Conservation (phyloP, 805 yeast species). For the Saccharomycopsis guyanensis region DNA sequence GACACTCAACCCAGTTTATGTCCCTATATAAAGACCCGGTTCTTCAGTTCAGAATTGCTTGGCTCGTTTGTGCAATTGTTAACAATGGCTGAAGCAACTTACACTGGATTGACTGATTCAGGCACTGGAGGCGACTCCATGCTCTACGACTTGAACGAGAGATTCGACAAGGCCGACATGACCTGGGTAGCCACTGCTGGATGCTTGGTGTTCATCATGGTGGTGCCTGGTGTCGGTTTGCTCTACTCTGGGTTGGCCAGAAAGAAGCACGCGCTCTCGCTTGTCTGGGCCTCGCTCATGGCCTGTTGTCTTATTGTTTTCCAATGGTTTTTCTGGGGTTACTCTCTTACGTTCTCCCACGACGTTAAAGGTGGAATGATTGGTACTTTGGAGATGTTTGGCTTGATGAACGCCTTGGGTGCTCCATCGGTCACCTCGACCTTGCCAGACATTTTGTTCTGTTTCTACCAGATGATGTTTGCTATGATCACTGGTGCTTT, state of each 20-base stretch:
- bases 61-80: background rate
- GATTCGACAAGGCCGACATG: constrained; percentile 70
- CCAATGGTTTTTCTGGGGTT: constrained; percentile 99
- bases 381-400: constrained; percentile 77
- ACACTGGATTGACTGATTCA: constrained; percentile 42
- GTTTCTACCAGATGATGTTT: constrained; percentile 94
- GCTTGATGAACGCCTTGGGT: constrained; percentile 75
- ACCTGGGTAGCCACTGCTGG: constrained; percentile 78
- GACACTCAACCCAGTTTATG: background rate
- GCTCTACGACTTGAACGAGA: constrained; percentile 61
- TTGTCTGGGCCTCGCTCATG: constrained; percentile 91
- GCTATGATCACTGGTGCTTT: constrained; percentile 89
- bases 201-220: constrained; percentile 86
- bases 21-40: background rate
- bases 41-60: background rate
- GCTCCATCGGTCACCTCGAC: constrained; percentile 55
- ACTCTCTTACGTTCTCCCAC: constrained; percentile 78
- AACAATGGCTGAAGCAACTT: constrained; percentile 27
- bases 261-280: constrained; percentile 90
- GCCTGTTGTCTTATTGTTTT: constrained; percentile 74
- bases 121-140: constrained; percentile 81
- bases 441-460: constrained; percentile 86
- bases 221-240: constrained; percentile 86
- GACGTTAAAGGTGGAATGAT: constrained; percentile 54
- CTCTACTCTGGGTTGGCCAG: constrained; percentile 90